A percentile compares a stretch with the other conserved stretches of the same genome.
Conservation (phyloP, 2,329 filamentous ascomycete genomes). For the Aspergillus sp. region DNA sequence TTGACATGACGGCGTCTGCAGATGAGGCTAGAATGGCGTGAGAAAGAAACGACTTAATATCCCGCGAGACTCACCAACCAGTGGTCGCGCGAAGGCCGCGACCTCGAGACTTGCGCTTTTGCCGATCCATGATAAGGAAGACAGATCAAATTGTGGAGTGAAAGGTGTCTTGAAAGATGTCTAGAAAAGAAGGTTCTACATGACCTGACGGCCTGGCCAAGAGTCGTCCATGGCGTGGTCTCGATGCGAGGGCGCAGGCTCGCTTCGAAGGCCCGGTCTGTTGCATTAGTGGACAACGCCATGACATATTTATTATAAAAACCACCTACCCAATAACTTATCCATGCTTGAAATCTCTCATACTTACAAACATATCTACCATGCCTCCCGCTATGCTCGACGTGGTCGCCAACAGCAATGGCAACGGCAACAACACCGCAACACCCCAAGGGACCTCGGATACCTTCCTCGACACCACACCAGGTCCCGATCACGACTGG, state of each 20-base stretch:
- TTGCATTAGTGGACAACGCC: neutral
- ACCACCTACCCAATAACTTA: neutral
- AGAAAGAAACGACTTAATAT: neutral
- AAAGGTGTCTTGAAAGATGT: too few relatives aligned
- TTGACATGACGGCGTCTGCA: constrained; percentile 19
- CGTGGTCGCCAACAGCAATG: neutral
- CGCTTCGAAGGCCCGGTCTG: neutral
- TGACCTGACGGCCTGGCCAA: too few relatives aligned
- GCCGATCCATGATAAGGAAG: neutral
- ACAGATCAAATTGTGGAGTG: neutral
- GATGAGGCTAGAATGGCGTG: constrained; percentile 8
- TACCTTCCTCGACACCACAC: constrained; percentile 32
- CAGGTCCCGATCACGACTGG: constrained; percentile 40
- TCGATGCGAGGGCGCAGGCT: neutral
- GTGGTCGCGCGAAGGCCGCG: constrained; percentile 16
- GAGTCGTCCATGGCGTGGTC: neutral
- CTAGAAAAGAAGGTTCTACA: too few relatives aligned
- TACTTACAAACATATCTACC: neutral
- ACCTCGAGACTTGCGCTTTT: constrained; percentile 11
- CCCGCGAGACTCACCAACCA: constrained; percentile 10
- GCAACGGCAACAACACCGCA: neutral
- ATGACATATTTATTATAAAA: neutral
- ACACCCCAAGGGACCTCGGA: neutral
- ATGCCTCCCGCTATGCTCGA: neutral
- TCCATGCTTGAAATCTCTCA: neutral